A percentile compares a stretch with the other conserved stretches of the same genome.
Evolutionary conservation across 176 grass and related monocot species (phyloP).

Genomic region (Poa pratensis): DNA sequence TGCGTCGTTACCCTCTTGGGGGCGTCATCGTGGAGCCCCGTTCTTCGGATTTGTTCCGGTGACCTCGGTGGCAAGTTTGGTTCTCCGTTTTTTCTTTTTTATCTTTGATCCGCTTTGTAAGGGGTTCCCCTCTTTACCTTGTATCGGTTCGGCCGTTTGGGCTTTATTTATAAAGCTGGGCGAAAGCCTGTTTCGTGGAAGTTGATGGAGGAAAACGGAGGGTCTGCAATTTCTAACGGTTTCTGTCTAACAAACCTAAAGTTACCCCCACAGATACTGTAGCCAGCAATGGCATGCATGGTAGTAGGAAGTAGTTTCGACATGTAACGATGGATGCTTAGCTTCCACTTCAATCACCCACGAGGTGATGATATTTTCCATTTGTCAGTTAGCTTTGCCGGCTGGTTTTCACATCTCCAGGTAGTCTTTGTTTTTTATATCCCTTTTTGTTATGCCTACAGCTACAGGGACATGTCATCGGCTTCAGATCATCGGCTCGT

Average conservation of each 20-base stretch:
- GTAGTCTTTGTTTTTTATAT: too few relatives aligned
- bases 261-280: neutral
- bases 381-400: neutral
- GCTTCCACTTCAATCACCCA: conserved; percentile 30
- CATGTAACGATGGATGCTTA: neutral
- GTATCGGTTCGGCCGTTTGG: too few relatives aligned
- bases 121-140: too few relatives aligned
- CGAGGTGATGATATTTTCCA: neutral
- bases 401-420: neutral
- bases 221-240: neutral
- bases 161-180: too few relatives aligned
- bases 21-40: too few relatives aligned
- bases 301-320: neutral
- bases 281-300: too few relatives aligned
- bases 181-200: too few relatives aligned
- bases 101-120: too few relatives aligned
- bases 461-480: neutral
- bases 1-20: too few relatives aligned
- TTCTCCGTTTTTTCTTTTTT: too few relatives aligned
- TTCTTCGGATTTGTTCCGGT: too few relatives aligned
- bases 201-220: neutral
- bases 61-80: too few relatives aligned
- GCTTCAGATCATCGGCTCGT: neutral
- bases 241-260: neutral
- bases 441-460: neutral